Evolutionary conservation across 768 basidiomycete species (phyloP).

Genomic region (Psilocybe cyanescens): DNA sequence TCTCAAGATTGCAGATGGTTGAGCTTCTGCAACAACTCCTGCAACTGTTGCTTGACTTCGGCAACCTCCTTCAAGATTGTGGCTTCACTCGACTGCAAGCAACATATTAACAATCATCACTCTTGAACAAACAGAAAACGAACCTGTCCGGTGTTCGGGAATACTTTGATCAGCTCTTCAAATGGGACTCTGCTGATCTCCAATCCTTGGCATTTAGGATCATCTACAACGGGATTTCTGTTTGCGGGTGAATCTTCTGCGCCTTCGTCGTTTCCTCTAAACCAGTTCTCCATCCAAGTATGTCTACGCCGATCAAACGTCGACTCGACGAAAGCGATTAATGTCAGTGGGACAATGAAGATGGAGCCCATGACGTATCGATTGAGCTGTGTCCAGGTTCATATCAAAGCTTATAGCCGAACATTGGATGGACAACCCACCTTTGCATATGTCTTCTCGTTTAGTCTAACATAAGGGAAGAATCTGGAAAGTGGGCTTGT

Average conservation of each 20-base stretch:
- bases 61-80: conserved; percentile 67
- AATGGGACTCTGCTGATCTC: conserved; percentile 75
- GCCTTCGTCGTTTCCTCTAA: conserved; percentile 61
- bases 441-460: conserved; percentile 59
- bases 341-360: conserved; percentile 80
- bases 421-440: conserved; percentile 28
- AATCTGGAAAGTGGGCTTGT: conserved; percentile 34
- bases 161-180: conserved; percentile 65
- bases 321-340: conserved; percentile 81
- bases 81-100: conserved; percentile 67
- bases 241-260: conserved; percentile 54
- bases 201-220: conserved; percentile 55
- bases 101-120: background rate
- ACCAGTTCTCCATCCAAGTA: conserved; percentile 72
- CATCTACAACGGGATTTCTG: conserved; percentile 65
- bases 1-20: conserved; percentile 24
- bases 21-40: conserved; percentile 39
- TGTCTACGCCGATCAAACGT: conserved; percentile 49
- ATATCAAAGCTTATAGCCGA: background rate
- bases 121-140: background rate
- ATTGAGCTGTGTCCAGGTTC: conserved; percentile 58
- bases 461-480: conserved; percentile 47
- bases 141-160: conserved; percentile 77
- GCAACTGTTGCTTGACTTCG: conserved; percentile 53
- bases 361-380: conserved; percentile 73